A percentile compares a stretch with the other conserved stretches of the same genome.
phyloP scores from a whole-genome alignment of 2,329 filamentous ascomycete genomes.

The Fusarium bulbicola region DNA sequence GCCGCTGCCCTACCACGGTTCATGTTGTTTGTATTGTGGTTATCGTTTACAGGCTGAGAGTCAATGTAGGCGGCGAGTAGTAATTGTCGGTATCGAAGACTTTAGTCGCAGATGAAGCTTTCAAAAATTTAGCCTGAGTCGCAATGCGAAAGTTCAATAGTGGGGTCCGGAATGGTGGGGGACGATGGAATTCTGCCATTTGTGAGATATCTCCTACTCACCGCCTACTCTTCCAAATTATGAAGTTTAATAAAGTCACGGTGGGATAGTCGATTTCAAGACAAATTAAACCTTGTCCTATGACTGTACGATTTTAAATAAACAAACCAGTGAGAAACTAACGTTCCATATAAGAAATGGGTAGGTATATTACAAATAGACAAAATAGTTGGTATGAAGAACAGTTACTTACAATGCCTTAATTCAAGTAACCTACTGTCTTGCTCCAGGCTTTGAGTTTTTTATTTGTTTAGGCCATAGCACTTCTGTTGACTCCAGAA shows the following conservation, averaged over 20 bases:
- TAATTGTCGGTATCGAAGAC: background rate
- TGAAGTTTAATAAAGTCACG: background rate
- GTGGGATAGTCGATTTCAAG: background rate
- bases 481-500: background rate
- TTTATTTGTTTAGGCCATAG: background rate
- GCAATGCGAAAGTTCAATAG: conserved; percentile 31
- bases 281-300: background rate
- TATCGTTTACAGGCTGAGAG: background rate
- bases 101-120: conserved; percentile 31
- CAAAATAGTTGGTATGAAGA: background rate
- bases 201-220: conserved; percentile 3
- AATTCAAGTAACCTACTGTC: background rate
- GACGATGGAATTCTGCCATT: conserved; percentile 43
- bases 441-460: background rate
- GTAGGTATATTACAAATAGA: background rate
- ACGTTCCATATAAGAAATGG: background rate
- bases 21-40: conserved; percentile 37
- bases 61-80: background rate
- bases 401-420: background rate
- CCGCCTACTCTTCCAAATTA: conserved; percentile 11
- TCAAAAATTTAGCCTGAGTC: conserved; percentile 40
- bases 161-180: conserved; percentile 47
- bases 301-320: background rate
- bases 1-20: conserved; percentile 46
- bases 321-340: background rate